phyloP scores from a whole-genome alignment of 805 yeast species.

The Candida ipomoeae region DNA sequence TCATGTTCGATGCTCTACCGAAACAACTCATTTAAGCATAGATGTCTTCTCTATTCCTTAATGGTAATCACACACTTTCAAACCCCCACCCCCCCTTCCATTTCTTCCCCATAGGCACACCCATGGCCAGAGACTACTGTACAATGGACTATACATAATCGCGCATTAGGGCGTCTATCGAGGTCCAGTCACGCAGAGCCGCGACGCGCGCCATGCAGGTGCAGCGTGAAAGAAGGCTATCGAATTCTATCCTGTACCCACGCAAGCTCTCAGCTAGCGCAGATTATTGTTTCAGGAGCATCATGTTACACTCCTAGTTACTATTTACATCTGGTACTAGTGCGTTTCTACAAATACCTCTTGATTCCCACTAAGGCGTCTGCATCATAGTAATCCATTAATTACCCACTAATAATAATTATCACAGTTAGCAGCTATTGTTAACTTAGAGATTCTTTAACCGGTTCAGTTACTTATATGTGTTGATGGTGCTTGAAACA shows the following conservation, averaged over 20 bases:
- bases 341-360: neutral
- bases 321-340: neutral
- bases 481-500: slow-evolving; percentile 21
- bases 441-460: too few relatives aligned
- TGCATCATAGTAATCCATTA: too few relatives aligned
- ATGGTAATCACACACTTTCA: too few relatives aligned
- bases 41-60: too few relatives aligned
- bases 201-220: slow-evolving; percentile 8
- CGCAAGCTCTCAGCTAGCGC: slow-evolving; percentile 4
- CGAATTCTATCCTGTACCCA: slow-evolving; percentile 13
- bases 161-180: neutral
- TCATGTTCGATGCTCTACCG: neutral
- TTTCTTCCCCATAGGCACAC: too few relatives aligned
- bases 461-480: neutral
- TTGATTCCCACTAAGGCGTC: too few relatives aligned
- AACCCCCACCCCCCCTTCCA: too few relatives aligned
- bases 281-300: slow-evolving; percentile 2
- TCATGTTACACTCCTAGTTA: neutral
- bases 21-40: too few relatives aligned
- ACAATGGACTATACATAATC: neutral
- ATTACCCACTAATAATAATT: too few relatives aligned
- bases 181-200: slow-evolving; percentile 1
- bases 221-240: slow-evolving; percentile 11
- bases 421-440: too few relatives aligned
- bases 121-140: neutral